Conservation (phyloP, 2,329 filamentous ascomycete genomes). For the Pseudocercospora pini-densiflorae region DNA sequence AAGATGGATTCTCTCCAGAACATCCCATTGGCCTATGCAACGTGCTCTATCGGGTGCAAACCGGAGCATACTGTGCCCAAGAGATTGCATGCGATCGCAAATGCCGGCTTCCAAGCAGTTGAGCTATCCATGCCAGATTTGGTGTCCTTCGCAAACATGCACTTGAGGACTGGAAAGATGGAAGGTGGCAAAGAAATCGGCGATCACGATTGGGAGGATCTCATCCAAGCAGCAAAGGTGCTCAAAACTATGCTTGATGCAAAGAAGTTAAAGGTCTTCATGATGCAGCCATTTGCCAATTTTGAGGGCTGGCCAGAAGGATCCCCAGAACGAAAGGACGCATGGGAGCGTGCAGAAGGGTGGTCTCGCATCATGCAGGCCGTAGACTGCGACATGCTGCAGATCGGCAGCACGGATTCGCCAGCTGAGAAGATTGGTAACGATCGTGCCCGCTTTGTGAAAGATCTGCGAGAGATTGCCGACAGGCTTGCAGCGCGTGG, state of each 20-base stretch:
- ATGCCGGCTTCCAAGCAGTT: slow-evolving; percentile 69
- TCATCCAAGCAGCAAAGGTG: slow-evolving; percentile 59
- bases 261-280: slow-evolving; percentile 65
- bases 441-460: slow-evolving; percentile 57
- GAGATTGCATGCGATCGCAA: slow-evolving; percentile 66
- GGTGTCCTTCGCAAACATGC: slow-evolving; percentile 61
- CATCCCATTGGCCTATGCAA: slow-evolving; percentile 60
- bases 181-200: slow-evolving; percentile 46
- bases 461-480: slow-evolving; percentile 67
- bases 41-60: slow-evolving; percentile 59
- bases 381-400: slow-evolving; percentile 70
- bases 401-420: slow-evolving; percentile 69
- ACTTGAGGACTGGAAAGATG: slow-evolving; percentile 46
- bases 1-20: slow-evolving; percentile 31
- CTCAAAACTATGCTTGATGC: slow-evolving; percentile 61
- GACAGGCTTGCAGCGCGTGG: slow-evolving; percentile 63
- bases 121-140: slow-evolving; percentile 79
- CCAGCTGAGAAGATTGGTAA: slow-evolving; percentile 57
- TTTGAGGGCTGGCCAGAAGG: slow-evolving; percentile 74
- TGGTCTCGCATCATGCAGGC: slow-evolving; percentile 76
- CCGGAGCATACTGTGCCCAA: slow-evolving; percentile 59
- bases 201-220: slow-evolving; percentile 62
- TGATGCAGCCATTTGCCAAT: slow-evolving; percentile 76
- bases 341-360: slow-evolving; percentile 64
- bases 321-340: slow-evolving; percentile 63